A percentile compares a stretch with the other conserved stretches of the same genome.
Conservation (phyloP, 352 stramenopile genomes). For the Globisporangium yorkense region DNA sequence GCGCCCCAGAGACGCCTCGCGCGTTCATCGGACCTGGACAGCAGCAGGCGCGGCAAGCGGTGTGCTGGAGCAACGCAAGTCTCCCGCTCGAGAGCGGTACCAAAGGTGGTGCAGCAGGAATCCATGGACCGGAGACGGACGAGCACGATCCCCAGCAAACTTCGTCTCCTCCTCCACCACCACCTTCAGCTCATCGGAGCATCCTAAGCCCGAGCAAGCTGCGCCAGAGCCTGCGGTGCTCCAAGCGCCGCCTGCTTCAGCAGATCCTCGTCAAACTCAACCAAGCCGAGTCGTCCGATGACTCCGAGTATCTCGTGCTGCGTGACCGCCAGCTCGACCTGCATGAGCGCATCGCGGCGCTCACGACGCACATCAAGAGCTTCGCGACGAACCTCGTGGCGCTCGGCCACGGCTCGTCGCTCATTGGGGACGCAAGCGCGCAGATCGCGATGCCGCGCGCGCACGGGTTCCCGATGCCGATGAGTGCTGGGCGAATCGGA, state of each 20-base stretch:
- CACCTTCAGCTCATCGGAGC: neutral
- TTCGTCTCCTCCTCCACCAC: neutral
- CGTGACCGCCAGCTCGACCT: slow-evolving; percentile 27
- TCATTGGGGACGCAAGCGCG: slow-evolving; percentile 20
- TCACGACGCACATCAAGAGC: slow-evolving; percentile 33
- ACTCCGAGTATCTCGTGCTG: slow-evolving; percentile 31
- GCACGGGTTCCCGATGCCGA: slow-evolving; percentile 4
- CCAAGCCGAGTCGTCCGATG: slow-evolving; percentile 28
- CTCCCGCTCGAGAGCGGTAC: neutral
- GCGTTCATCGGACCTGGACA: slow-evolving; percentile 5
- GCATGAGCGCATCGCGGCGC: slow-evolving; percentile 15
- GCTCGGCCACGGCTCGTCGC: slow-evolving; percentile 22
- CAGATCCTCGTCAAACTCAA: slow-evolving; percentile 39
- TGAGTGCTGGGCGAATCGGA: neutral
- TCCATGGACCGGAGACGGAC: neutral
- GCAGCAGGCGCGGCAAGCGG: slow-evolving; percentile 1
- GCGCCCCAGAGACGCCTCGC: neutral
- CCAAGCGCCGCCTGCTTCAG: slow-evolving; percentile 39
- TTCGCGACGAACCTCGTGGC: slow-evolving; percentile 36
- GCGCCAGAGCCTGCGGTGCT: slow-evolving; percentile 27
- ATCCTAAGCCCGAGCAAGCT: slow-evolving; percentile 9
- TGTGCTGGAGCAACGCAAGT: slow-evolving; percentile 13
- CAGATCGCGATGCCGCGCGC: slow-evolving; percentile 16
- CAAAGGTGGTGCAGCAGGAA: neutral
- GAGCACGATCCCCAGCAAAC: neutral